phyloP scores from a whole-genome alignment of 805 yeast species.

The Lipomyces orientalis region DNA sequence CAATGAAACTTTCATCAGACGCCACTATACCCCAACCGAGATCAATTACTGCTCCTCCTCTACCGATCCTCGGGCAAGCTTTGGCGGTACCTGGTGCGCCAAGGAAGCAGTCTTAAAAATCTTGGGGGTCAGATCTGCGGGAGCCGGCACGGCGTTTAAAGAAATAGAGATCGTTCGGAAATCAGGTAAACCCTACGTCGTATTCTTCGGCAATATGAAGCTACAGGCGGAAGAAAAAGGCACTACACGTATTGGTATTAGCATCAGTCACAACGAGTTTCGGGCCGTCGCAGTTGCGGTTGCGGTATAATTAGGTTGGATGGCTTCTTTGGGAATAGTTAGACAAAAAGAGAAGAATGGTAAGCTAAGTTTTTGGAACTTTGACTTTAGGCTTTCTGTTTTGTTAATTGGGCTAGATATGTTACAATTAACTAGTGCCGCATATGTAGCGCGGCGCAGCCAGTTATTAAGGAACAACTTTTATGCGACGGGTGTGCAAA shows the following conservation, averaged over 20 bases:
- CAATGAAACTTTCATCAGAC: constrained; percentile 88
- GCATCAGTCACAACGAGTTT: constrained; percentile 94
- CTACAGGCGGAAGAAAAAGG: constrained; percentile 74
- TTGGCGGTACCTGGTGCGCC: constrained; percentile 98
- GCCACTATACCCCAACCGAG: constrained; percentile 88
- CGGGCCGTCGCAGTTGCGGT: constrained; percentile 98
- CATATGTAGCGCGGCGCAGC: too few species aligned
- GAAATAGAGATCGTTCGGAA: constrained; percentile 85
- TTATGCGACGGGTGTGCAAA: too few species aligned
- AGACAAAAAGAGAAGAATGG: too few species aligned
- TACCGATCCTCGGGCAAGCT: constrained; percentile 83
- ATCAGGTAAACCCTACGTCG: constrained; percentile 80
- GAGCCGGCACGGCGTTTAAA: constrained; percentile 92
- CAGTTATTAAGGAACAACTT: too few species aligned
- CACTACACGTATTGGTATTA: constrained; percentile 73
- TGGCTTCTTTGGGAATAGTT: too few species aligned
- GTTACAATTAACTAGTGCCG: too few species aligned
- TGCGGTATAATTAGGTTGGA: constrained; percentile 34
- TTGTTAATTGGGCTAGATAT: too few species aligned
- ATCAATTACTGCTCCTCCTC: constrained; percentile 76
- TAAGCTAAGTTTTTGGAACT: too few species aligned
- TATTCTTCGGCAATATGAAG: constrained; percentile 75
- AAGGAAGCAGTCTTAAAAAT: constrained; percentile 99
- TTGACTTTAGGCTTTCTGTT: too few species aligned
- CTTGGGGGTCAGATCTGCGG: constrained; percentile 82